phyloP scores from a whole-genome alignment of 352 stramenopile species.

The Pythium apleroticum region DNA sequence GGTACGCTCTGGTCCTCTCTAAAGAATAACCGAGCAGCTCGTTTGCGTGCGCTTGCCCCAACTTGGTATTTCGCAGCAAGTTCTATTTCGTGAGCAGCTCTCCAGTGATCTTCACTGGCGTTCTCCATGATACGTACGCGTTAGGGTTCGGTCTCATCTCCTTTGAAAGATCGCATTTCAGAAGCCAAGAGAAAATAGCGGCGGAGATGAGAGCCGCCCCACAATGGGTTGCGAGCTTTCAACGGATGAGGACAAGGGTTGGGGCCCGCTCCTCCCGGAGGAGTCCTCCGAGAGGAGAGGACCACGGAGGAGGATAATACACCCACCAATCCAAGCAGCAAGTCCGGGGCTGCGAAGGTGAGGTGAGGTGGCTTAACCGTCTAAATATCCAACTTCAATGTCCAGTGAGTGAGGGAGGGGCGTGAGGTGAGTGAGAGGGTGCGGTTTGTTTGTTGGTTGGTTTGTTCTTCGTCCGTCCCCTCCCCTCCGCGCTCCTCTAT shows the following conservation, averaged over 20 bases:
- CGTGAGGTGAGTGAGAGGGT: constrained; percentile 1
- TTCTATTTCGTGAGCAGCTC: background rate
- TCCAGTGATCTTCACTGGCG: background rate
- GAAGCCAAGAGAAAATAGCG: constrained; percentile 5
- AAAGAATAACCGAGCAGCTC: too few species aligned
- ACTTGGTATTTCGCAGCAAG: background rate
- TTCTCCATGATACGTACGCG: background rate
- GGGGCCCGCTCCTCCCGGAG: background rate
- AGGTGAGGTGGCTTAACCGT: too few species aligned
- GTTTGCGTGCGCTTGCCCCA: too few species aligned
- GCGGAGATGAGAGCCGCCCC: background rate
- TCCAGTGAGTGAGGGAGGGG: background rate
- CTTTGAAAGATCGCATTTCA: background rate
- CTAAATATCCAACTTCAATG: background rate
- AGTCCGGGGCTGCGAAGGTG: background rate
- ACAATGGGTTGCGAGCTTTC: background rate
- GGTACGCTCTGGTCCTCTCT: too few species aligned
- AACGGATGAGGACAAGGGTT: background rate
- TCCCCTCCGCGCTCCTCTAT: background rate
- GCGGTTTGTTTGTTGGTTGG: background rate
- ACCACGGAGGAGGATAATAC: background rate
- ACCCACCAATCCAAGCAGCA: background rate
- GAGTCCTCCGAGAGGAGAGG: background rate
- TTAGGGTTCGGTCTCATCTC: background rate
- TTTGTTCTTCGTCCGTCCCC: background rate